These are phyloP conservation scores for Sporisorium reilianum DNA, from an alignment of 1,284 basidiomycete species.

Conservation along the genomic window DNA sequence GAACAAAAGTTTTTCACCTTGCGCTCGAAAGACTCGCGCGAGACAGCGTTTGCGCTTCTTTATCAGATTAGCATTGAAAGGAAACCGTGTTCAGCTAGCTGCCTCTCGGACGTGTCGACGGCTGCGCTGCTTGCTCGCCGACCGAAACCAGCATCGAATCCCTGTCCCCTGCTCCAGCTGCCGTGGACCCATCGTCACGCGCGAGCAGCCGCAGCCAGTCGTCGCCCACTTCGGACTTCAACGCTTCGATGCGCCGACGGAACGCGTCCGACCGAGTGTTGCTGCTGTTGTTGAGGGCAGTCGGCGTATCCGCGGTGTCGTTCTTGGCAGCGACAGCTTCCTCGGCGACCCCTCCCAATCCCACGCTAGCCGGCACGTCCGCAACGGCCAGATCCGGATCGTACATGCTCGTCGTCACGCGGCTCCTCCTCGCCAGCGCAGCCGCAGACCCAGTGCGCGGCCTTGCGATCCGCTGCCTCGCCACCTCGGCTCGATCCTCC, in stretches of 20 bases:
- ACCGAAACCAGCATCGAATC: background rate
- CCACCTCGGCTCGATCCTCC: conserved; percentile 6
- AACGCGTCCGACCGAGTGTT: conserved; percentile 28
- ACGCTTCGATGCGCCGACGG: conserved; percentile 59
- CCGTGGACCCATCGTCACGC: too few species aligned
- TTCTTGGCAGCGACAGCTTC: too few species aligned
- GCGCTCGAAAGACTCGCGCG: too few species aligned
- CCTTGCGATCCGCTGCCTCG: conserved; percentile 25
- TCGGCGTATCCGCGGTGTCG: background rate
- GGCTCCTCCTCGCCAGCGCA: conserved; percentile 26
- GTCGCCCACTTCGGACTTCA: conserved; percentile 64
- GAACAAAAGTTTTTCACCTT: too few species aligned
- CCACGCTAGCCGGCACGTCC: too few species aligned
- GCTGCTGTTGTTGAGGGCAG: background rate
- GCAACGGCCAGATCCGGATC: conserved; percentile 25
- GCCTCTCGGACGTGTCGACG: too few species aligned
- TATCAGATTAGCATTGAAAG: too few species aligned
- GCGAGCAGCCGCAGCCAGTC: conserved; percentile 64
- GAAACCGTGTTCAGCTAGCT: too few species aligned
- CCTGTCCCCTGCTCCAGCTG: conserved; percentile 14
- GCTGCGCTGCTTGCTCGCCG: background rate
- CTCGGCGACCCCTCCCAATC: background rate
- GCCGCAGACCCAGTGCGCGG: conserved; percentile 24
- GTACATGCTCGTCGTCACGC: conserved; percentile 42
- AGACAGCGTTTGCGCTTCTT: too few species aligned